phyloP scores from a whole-genome alignment of 2,329 filamentous ascomycete species.

The Dendryphion nanum region DNA sequence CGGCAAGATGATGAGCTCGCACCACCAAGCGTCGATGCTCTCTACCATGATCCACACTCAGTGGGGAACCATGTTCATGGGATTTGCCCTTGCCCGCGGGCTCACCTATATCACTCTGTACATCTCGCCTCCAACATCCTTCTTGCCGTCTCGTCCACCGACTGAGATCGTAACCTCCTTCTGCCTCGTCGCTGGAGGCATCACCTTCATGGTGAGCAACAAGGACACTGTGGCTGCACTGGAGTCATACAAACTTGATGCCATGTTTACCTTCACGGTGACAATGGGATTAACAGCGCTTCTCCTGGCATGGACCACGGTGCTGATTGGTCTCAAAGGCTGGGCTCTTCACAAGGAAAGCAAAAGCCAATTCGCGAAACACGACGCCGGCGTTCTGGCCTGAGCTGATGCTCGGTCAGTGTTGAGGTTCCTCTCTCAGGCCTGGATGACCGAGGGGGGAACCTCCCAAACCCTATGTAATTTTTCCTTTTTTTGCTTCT shows the following conservation, averaged over 20 bases:
- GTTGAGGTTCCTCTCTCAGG: no score
- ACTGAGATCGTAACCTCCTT: constrained; percentile 87
- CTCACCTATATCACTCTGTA: constrained; percentile 80
- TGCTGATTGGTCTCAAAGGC: constrained; percentile 80
- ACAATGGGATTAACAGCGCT: constrained; percentile 80
- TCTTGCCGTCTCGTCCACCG: constrained; percentile 79
- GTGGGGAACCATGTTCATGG: constrained; percentile 84
- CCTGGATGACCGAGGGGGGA: no score
- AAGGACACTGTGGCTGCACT: constrained; percentile 75
- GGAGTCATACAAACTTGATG: constrained; percentile 73
- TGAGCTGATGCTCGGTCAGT: no score
- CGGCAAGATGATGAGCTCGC: constrained; percentile 92
- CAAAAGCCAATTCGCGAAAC: constrained; percentile 21
- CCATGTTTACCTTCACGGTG: constrained; percentile 92
- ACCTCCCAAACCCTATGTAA: no score
- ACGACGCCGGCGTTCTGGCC: constrained; percentile 25
- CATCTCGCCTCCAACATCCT: constrained; percentile 75
- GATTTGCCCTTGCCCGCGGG: constrained; percentile 73
- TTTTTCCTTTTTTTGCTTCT: constrained; percentile 6
- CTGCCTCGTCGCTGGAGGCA: constrained; percentile 80
- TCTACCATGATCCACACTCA: constrained; percentile 92
- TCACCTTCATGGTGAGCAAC: constrained; percentile 90
- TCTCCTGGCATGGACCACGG: constrained; percentile 79
- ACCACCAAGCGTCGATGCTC: constrained; percentile 79
- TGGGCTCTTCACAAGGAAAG: constrained; percentile 61